Evolutionary conservation across 805 yeast genomes (phyloP), one percentile per base, ranked within the genome.

Genomic region (Monosporozyma solicola): DNA sequence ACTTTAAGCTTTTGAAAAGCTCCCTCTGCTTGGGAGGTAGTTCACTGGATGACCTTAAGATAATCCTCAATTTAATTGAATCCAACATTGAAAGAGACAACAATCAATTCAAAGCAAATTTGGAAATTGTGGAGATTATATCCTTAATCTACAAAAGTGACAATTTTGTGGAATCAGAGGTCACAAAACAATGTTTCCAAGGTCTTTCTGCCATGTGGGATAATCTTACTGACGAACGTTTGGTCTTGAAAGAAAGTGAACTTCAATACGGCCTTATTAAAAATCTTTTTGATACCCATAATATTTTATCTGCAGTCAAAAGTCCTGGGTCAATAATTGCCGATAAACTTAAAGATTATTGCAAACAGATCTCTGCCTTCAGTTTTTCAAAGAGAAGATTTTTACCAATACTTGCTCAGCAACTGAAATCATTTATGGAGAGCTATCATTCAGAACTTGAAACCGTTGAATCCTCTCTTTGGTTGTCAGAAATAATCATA

Each of bases 321-420:
- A 13, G 56, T 53, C 1, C 57, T 74, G 22, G 62, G 68, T 9
- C 62, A 59, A 6, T 54, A 13, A 49, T 51, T 20, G 54, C 53
- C 2, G 5, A 24, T 5, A 49, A 41, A 55, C 0, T 61, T 53
- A 22, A 48, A 43, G 27, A 56, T 51, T 22, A 73, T 51, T 73
- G 79, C 1, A 48, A 57, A 10, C 74, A 79, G 1, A 72, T 84
- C 2, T 69, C 83, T 31, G 58, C 62, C 1, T 74, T 77, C 47
- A 70, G 87, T 0, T 74, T 64, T 51, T 83, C 87, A 0, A 77
- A 96, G 66, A 79, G 95, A 58, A 75, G 85, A 2, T 68, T 90
- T 8, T 67, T 88, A 25, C 91, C 96, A 0, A 60, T 75, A 0
- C 63, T 90, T 9, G 73, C 85, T 10, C 65, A 59, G 69, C 32